Evolutionary conservation across 305 asterid species (phyloP).

Genomic region (Andrographis paniculata): DNA sequence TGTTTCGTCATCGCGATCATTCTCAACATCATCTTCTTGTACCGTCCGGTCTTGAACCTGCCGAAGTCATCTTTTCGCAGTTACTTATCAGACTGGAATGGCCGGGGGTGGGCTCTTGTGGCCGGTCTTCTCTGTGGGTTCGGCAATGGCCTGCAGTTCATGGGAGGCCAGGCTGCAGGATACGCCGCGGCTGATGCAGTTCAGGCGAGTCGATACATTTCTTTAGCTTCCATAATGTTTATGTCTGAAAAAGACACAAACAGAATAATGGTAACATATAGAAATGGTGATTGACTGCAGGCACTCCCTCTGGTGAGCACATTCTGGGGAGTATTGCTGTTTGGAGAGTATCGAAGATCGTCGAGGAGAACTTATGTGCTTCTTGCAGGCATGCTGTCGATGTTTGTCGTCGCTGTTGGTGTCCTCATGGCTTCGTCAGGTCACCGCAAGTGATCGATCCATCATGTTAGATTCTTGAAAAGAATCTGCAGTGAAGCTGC

Average conservation of each 20-base stretch:
- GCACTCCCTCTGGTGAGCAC: constrained; percentile 62
- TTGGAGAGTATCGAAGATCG: constrained; percentile 53
- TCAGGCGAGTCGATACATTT: constrained; percentile 32
- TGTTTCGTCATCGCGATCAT: constrained; percentile 47
- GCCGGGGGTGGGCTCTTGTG: constrained; percentile 57
- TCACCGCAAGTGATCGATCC: constrained; percentile 25
- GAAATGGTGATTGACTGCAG: constrained; percentile 18
- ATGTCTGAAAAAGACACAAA: neutral
- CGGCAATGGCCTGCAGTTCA: constrained; percentile 68
- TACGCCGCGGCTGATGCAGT: constrained; percentile 77
- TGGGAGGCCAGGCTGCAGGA: constrained; percentile 87
- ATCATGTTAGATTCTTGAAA: constrained; percentile 2
- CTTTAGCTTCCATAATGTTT: no score
- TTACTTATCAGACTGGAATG: constrained; percentile 51
- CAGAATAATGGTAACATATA: neutral
- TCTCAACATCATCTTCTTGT: constrained; percentile 46
- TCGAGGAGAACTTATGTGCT: constrained; percentile 40
- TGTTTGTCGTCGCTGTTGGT: constrained; percentile 48
- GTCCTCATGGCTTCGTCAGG: constrained; percentile 58
- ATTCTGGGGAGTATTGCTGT: constrained; percentile 47
- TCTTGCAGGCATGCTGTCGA: constrained; percentile 37
- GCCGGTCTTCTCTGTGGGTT: constrained; percentile 65
- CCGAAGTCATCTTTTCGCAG: constrained; percentile 50
- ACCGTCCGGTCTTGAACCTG: constrained; percentile 35
- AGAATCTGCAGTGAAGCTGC: no score